Evolutionary conservation across 768 basidiomycete genomes (phyloP).

Genomic region (Melanogaster broomeanus): DNA sequence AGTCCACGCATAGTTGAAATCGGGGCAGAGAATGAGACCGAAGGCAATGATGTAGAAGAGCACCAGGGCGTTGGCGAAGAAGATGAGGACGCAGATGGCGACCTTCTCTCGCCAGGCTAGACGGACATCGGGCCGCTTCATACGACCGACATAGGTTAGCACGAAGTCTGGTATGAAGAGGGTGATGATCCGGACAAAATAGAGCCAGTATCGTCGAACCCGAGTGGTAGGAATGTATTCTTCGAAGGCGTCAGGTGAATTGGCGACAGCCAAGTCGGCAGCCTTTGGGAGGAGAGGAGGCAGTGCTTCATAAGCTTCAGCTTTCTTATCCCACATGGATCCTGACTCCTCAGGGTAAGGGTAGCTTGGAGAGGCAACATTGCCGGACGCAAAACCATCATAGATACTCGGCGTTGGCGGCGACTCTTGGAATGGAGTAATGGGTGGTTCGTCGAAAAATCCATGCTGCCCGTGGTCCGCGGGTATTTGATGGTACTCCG

Average conservation of each 20-base stretch:
- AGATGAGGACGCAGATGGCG: slow-evolving; percentile 62
- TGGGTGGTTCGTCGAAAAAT: slow-evolving; percentile 33
- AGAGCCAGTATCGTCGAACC: slow-evolving; percentile 59
- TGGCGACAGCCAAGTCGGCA: slow-evolving; percentile 40
- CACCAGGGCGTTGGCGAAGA: slow-evolving; percentile 51
- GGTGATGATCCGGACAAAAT: slow-evolving; percentile 52
- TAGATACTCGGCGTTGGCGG: slow-evolving; percentile 31
- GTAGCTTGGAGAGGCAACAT: slow-evolving; percentile 22
- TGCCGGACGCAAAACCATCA: slow-evolving; percentile 25
- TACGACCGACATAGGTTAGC: slow-evolving; percentile 51
- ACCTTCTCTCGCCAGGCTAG: slow-evolving; percentile 73
- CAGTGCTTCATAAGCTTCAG: slow-evolving; percentile 25
- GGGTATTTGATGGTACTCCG: slow-evolving; percentile 39
- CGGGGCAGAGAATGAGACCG: slow-evolving; percentile 60
- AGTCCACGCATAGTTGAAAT: slow-evolving; percentile 63
- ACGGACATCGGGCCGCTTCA: slow-evolving; percentile 69
- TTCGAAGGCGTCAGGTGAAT: slow-evolving; percentile 50
- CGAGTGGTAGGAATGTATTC: slow-evolving; percentile 54
- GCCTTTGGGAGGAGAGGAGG: slow-evolving; percentile 38
- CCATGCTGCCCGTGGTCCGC: slow-evolving; percentile 31
- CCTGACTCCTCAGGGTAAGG: slow-evolving; percentile 37
- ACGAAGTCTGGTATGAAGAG: slow-evolving; percentile 58
- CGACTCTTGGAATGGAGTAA: slow-evolving; percentile 31
- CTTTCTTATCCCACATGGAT: slow-evolving; percentile 49
- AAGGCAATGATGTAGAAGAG: slow-evolving; percentile 71